Base-by-base conservation (phyloP, 2,329 filamentous ascomycete genomes). In the Colletotrichum eremochloae region DNA sequence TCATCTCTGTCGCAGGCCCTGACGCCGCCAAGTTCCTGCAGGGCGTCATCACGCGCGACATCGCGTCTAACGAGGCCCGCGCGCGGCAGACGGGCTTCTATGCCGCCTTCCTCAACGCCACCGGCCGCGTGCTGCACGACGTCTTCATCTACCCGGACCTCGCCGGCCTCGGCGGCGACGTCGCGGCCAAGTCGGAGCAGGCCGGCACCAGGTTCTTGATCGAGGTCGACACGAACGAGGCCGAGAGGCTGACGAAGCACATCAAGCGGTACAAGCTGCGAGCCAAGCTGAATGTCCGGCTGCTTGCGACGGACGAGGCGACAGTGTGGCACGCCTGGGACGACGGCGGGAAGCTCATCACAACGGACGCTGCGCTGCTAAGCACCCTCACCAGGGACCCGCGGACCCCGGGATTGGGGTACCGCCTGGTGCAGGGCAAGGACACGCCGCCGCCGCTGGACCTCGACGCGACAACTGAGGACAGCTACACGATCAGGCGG, bases 1-100 rank as follows among this genome's bases (percentile, higher is more conserved):
- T 98, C 56, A 91, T 99, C 76, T 92, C 92, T 52, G 85, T 98
- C 74, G 89, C 91, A 20, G 96, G 96, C 3, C 87, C 87, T 4
- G 96, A 98, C 78, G 91, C 94, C 42, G 88, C 92, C 58, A 92
- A 92, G 76, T 98, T 95, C 82, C 88, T 99, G 2, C 95, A 98
- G 81, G 95, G 96, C 66, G 89, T 97, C 68, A 89, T 96, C 75
- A 97, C 96, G 1, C 89, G 92, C 74, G 92, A 91, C 74, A 88
- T 89, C 64, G 82, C 87, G 0, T 77, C 84, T 9, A 78, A 74
- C 36, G 75, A 83, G 71, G 78, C 82, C 73, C 73, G 78, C 46
- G 77, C 82, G 2, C 81, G 81, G 33, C 77, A 76, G 4, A 82
- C 84, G 0, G 92, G 90, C 5, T 91, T 93, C 80, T 98, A 97